These are phyloP conservation scores for Neofusicoccum laricinum DNA, from an alignment of 2,329 filamentous ascomycete species.

Conservation along the genomic window DNA sequence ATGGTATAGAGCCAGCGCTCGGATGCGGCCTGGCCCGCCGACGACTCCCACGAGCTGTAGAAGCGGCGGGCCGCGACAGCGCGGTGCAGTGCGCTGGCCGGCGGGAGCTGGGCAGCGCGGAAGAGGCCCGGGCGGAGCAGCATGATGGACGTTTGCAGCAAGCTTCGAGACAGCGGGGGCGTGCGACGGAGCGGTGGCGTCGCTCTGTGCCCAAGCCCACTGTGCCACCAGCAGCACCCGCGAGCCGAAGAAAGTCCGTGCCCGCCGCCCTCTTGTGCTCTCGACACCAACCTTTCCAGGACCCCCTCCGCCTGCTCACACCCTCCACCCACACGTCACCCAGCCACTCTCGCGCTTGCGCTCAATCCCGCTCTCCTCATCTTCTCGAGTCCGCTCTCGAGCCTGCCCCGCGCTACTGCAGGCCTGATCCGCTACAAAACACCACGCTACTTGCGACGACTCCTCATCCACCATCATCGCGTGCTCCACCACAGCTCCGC, in stretches of 20 bases:
- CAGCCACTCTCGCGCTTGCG: neutral
- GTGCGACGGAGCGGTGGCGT: neutral
- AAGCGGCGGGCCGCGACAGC: neutral
- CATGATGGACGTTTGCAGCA: neutral
- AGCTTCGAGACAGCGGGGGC: neutral
- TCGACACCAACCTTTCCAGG: neutral
- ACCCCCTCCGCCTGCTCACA: neutral
- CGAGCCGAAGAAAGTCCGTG: too few relatives aligned
- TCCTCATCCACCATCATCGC: neutral
- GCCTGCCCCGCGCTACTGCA: conserved; percentile 6
- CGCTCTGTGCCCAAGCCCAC: too few relatives aligned
- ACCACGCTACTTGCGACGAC: neutral
- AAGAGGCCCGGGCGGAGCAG: neutral
- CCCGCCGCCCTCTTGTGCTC: neutral
- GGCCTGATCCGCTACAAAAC: neutral
- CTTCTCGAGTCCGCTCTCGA: neutral
- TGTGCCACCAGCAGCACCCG: too few relatives aligned
- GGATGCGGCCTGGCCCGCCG: neutral
- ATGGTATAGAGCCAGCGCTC: conserved; percentile 26
- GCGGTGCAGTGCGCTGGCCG: neutral
- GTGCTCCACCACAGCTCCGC: neutral
- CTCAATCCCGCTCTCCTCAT: conserved; percentile 5
- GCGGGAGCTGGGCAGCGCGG: neutral
- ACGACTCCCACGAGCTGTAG: neutral
- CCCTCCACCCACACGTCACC: neutral